These are phyloP conservation scores for Shiraia bambusicola DNA, from an alignment of 2,329 filamentous ascomycete species.

Conservation along the genomic window DNA sequence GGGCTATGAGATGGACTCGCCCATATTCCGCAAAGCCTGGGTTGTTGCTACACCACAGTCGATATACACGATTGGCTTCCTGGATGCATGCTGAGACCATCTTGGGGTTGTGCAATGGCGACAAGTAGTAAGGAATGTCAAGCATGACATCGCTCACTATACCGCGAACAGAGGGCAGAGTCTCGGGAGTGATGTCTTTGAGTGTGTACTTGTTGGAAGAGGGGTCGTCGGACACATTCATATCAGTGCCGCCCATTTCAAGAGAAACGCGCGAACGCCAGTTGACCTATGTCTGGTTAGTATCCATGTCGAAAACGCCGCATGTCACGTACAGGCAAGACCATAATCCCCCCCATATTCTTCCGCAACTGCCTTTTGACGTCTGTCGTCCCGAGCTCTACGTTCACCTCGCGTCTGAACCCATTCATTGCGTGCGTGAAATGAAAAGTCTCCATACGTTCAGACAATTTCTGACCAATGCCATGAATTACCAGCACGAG, in stretches of 20 bases:
- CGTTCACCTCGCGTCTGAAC: constrained; percentile 81
- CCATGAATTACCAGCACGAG: constrained; percentile 90
- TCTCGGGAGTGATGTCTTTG: constrained; percentile 88
- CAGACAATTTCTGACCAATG: constrained; percentile 93
- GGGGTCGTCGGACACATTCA: constrained; percentile 56
- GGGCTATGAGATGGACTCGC: constrained; percentile 86
- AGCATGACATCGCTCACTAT: constrained; percentile 98
- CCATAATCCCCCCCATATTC: constrained; percentile 87
- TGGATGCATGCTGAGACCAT: constrained; percentile 88
- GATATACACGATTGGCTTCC: constrained; percentile 94
- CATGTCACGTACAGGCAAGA: constrained; percentile 62
- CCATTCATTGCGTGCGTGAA: constrained; percentile 95
- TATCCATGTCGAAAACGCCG: not conserved
- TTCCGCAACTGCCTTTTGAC: constrained; percentile 75
- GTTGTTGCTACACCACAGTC: constrained; percentile 92
- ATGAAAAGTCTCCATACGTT: constrained; percentile 92
- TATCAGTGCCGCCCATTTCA: constrained; percentile 66
- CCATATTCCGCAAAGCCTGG: constrained; percentile 78
- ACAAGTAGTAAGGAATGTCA: constrained; percentile 97
- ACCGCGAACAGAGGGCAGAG: constrained; percentile 84
- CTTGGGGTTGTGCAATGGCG: constrained; percentile 82
- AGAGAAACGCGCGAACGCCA: constrained; percentile 89
- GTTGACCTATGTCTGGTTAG: constrained; percentile 60
- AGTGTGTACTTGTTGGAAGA: constrained; percentile 66
- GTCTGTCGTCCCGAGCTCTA: constrained; percentile 72